phyloP scores from a whole-genome alignment of 306 rosid species.

The Citrullus mucosospermus region DNA sequence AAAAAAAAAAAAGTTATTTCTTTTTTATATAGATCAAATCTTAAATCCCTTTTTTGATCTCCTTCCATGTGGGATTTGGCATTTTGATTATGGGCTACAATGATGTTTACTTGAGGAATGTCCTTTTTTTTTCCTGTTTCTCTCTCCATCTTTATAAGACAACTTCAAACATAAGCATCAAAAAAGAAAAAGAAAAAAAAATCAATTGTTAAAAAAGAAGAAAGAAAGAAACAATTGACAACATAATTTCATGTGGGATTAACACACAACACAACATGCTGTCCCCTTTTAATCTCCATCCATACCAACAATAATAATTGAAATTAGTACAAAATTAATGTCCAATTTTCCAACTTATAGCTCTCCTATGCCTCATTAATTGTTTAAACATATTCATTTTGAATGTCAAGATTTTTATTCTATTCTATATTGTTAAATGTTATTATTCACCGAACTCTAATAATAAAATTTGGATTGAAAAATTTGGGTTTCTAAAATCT shows the following conservation, averaged over 20 bases:
- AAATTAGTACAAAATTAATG: background rate
- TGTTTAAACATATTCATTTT: no score
- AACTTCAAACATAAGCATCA: background rate
- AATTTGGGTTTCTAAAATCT: no score
- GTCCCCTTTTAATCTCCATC: background rate
- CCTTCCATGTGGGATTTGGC: constrained; percentile 3
- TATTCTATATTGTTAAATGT: no score
- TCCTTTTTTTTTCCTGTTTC: background rate
- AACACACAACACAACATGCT: background rate
- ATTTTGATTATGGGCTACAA: constrained; percentile 2
- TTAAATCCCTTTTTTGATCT: background rate
- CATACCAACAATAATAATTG: background rate
- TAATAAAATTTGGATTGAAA: no score
- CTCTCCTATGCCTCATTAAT: background rate
- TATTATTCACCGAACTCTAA: no score
- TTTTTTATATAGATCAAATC: background rate
- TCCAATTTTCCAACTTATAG: background rate
- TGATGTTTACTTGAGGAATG: constrained; percentile 1
- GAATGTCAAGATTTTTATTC: no score
- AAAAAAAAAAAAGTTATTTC: background rate
- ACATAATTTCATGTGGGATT: background rate
- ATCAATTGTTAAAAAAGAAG: background rate
- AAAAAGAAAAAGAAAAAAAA: background rate
- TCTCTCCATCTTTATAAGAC: constrained; percentile 1
- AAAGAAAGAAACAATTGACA: background rate